Base-by-base conservation (phyloP, 2,329 filamentous ascomycete species). In the Alternaria consortialis region DNA sequence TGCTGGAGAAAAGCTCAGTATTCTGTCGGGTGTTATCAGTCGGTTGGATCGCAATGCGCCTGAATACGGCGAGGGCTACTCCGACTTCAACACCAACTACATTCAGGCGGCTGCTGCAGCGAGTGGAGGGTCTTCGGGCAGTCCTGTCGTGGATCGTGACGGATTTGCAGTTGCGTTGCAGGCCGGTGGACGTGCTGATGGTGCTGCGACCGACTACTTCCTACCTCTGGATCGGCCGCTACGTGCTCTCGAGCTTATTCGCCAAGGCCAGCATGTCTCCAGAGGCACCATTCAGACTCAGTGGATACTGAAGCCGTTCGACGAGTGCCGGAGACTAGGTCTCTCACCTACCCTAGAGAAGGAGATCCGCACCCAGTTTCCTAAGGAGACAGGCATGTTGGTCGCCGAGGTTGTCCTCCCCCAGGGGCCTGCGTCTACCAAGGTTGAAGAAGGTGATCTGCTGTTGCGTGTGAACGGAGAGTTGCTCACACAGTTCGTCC, bases 211-310 rank as follows among this genome's bases (percentile, higher is more conserved):
- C 20, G 95, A 99, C 78, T 99, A 99, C 79, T 98, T 99, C 80
- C 84, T 99, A 5, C 95, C 95, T 1, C 84, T 99, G 13, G 94
- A 99, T 77, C 90, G 95, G 58, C 95, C 96, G 0, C 81, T 94
- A 40, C 89, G 95, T 65, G 95, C 95, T 1, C 84, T 99, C 56
- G 87, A 93, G 74, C 96, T 93, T 73, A 90, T 99, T 56, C 93
- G 91, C 75, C 85, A 90, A 66, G 89, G 88, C 34, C 86, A 89
- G 69, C 86, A 86, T 2, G 90, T 99, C 53, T 88, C 90, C n/a
- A 87, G 95, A 70, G 95, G 95, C 48, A 97, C 95, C n/a, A 97
- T 99, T 51, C 95, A 99, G 80, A 97, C 93, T 64, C 95, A 99
- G 77, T 99, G 96, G 86, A 86, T 98, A 54, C 86, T 99, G 64